Conservation (phyloP, 1,284 basidiomycete genomes). For the Pulveroboletus sp. region DNA sequence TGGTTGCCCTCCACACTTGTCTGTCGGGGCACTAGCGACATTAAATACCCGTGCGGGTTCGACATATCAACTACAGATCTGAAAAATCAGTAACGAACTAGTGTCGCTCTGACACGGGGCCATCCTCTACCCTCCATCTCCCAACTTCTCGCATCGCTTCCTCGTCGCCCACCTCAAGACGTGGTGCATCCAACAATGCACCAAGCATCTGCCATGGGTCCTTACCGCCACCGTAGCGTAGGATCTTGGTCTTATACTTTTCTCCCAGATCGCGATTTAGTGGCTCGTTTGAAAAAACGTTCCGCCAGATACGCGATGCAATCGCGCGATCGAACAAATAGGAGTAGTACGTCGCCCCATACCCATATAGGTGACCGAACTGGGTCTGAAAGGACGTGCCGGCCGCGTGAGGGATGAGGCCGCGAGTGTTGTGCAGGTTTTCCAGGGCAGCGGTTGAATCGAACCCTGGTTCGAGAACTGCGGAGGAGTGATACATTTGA, state of each 20-base stretch:
- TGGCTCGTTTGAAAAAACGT: conserved; percentile 68
- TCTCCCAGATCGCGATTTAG: conserved; percentile 70
- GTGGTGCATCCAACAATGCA: conserved; percentile 62
- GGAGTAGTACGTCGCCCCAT: conserved; percentile 96
- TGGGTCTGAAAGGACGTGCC: conserved; percentile 93
- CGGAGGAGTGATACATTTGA: conserved; percentile 83
- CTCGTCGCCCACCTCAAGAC: conserved; percentile 66
- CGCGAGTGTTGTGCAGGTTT: conserved; percentile 62
- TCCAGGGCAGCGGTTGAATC: conserved; percentile 70
- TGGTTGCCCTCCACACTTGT: not conserved
- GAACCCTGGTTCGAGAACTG: conserved; percentile 53
- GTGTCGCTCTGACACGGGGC: conserved; percentile 50
- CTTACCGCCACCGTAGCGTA: conserved; percentile 84
- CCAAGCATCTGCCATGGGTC: conserved; percentile 95
- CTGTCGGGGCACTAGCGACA: not conserved
- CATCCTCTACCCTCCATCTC: conserved; percentile 78
- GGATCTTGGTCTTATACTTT: conserved; percentile 71
- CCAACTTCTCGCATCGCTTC: conserved; percentile 89
- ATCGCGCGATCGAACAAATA: conserved; percentile 96
- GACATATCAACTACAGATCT: not conserved
- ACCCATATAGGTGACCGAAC: conserved; percentile 94
- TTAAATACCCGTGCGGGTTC: not conserved
- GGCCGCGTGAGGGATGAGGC: conserved; percentile 76
- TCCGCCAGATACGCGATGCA: conserved; percentile 83
- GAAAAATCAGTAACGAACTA: conserved; percentile 18